Base-by-base conservation (phyloP, 2,329 filamentous ascomycete genomes). In the Curvularia verruculosa region DNA sequence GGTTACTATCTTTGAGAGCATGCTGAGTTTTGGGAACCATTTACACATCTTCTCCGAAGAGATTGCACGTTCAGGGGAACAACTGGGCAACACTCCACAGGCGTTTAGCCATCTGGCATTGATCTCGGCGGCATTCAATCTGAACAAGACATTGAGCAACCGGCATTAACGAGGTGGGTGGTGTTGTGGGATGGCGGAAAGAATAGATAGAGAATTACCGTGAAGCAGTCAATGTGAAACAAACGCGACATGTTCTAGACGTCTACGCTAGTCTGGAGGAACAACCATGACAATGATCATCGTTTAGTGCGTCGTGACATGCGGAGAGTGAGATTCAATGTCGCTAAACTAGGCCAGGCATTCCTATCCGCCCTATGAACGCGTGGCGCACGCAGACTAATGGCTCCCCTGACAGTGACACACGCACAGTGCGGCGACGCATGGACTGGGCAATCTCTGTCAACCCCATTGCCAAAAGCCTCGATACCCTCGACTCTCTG, bases 21-120 rank as follows among this genome's bases (percentile, higher is more conserved):
- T 92, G 82, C 80, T 92, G 23, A 83, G 83, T 61, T 92, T 91
- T 77, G 86, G 87, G 1, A 93, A 92, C 71, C 89, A 92, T 72
- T 76, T 92, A 52, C 84, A 83, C 66, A 92, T 92, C 84, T 92
- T 92, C 73, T 90, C 87, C 7, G 89, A 92, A 72, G 89, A 92
- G 77, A 92, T 92, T 66, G 84, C 89, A 5, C 81, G 87, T 51
- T 87, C 84, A 49, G 90, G 90, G 10, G 89, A 92, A 75, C 89
- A 92, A 77, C 80, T 92, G 57, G 90, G 90, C 1, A 92, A 92
- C 69, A 92, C 89, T 15, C 89, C 90, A 0, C 89, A 92, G 76
- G 89, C 90, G 0, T 92, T 92, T 65, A 90, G 87, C 64, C 89
- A 93, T 70, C 76, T 93, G 59, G 88, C 89, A 2, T 82, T 91